Percentiles rank a stretch among this genome's conserved stretches.
These are phyloP conservation scores for Trichophyton benhamiae DNA, from an alignment of 2,329 filamentous ascomycete genomes.

Conservation along the genomic window DNA sequence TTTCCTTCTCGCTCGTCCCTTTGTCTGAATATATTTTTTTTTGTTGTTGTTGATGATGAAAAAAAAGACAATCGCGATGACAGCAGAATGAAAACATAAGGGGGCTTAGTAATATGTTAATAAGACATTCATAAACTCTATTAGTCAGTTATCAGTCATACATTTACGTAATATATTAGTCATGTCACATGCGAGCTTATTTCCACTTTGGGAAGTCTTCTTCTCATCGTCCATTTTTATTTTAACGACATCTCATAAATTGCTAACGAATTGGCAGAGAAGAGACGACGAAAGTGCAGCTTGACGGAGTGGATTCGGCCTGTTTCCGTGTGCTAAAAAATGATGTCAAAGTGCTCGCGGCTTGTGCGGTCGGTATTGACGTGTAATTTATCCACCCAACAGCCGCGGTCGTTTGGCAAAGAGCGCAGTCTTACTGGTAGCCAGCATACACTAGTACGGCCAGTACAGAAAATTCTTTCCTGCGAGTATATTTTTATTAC, in stretches of 20 bases:
- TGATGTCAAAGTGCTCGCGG: neutral
- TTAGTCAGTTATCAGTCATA: neutral
- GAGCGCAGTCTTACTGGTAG: neutral
- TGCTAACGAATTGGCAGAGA: neutral
- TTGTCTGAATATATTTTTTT: neutral
- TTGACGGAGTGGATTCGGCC: neutral
- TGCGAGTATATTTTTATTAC: neutral
- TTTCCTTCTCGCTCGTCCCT: neutral
- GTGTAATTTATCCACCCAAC: slow-evolving; percentile 1
- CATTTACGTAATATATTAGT: neutral
- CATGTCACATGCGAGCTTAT: neutral
- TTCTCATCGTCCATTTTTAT: neutral
- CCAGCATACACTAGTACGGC: neutral
- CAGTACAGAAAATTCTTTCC: neutral
- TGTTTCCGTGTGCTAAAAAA: neutral
- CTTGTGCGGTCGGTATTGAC: neutral
- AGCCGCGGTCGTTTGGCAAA: neutral
- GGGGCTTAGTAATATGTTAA: neutral
- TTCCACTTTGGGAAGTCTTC: neutral
- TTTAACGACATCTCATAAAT: neutral
- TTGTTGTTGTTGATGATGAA: neutral
- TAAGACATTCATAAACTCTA: neutral
- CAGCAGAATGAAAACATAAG: neutral
- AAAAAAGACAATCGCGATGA: neutral
- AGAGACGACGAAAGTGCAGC: neutral